A percentile compares a stretch with the other conserved stretches of the same genome.
Evolutionary conservation across 2,329 filamentous ascomycete genomes (phyloP).

Genomic region (Alternaria sp.): DNA sequence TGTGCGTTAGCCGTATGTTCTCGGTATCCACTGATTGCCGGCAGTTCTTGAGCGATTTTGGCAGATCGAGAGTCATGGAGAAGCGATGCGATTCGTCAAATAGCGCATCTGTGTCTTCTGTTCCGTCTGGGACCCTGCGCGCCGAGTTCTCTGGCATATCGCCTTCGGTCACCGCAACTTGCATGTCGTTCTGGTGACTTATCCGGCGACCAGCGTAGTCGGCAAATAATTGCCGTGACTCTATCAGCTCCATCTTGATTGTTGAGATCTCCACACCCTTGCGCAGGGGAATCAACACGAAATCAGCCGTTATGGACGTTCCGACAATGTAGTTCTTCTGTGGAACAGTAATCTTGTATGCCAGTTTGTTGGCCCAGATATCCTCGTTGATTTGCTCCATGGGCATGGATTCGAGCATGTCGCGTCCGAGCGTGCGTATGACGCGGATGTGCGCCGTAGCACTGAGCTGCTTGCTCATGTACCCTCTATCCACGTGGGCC

Average conservation of each 20-base stretch:
- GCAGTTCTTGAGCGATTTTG: constrained; percentile 82
- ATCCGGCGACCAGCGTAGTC: constrained; percentile 53
- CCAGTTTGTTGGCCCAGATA: constrained; percentile 96
- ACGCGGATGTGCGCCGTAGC: constrained; percentile 71
- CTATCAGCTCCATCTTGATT: constrained; percentile 81
- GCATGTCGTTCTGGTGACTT: constrained; percentile 41
- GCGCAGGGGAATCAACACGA: constrained; percentile 85
- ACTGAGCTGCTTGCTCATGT: constrained; percentile 86
- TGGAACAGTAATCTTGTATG: constrained; percentile 92
- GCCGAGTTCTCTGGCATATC: constrained; percentile 49
- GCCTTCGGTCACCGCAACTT: constrained; percentile 46
- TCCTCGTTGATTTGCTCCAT: constrained; percentile 80
- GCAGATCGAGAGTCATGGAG: constrained; percentile 70
- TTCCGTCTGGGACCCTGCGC: constrained; percentile 38
- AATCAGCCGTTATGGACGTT: constrained; percentile 82
- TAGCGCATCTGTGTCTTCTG: constrained; percentile 49
- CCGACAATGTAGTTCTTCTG: constrained; percentile 96
- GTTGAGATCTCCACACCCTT: constrained; percentile 90
- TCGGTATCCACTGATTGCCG: constrained; percentile 89
- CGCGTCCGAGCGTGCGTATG: constrained; percentile 58
- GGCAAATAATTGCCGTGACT: constrained; percentile 60
- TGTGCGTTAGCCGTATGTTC: constrained; percentile 91
- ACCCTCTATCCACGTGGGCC: constrained; percentile 85
- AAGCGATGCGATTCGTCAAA: constrained; percentile 69
- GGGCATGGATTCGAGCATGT: constrained; percentile 74